A percentile compares a stretch with the other conserved stretches of the same genome.
phyloP scores from a whole-genome alignment of 768 basidiomycete genomes.

The Asterophora lycoperdoides region DNA sequence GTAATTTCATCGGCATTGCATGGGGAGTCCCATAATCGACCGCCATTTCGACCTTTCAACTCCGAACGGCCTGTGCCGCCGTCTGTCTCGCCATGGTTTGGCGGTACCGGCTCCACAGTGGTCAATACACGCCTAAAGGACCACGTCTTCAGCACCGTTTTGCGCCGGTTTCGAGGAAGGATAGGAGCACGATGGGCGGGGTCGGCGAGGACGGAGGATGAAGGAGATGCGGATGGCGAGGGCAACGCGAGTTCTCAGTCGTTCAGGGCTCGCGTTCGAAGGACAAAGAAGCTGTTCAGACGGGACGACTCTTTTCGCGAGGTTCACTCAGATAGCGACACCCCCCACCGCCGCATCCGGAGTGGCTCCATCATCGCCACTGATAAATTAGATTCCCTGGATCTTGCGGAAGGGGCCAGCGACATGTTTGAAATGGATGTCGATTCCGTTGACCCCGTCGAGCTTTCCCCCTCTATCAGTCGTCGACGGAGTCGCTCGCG shows the following conservation, averaged over 20 bases:
- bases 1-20: slow-evolving; percentile 21
- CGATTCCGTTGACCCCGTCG: slow-evolving; percentile 19
- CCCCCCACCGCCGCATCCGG: slow-evolving; percentile 55
- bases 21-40: slow-evolving; percentile 29
- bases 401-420: slow-evolving; percentile 25
- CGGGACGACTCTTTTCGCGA: slow-evolving; percentile 36
- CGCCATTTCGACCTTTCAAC: slow-evolving; percentile 35
- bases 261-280: slow-evolving; percentile 27
- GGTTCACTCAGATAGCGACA: slow-evolving; percentile 33
- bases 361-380: slow-evolving; percentile 50
- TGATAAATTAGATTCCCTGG: slow-evolving; percentile 31
- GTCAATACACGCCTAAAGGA: slow-evolving; percentile 95
- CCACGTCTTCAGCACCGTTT: slow-evolving; percentile 88
- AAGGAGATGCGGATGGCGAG: slow-evolving; percentile 47
- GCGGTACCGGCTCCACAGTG: slow-evolving; percentile 87
- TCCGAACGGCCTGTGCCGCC: slow-evolving; percentile 36
- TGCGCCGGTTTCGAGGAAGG: slow-evolving; percentile 66
- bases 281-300: slow-evolving; percentile 35
- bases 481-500: slow-evolving; percentile 45
- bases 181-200: slow-evolving; percentile 35
- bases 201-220: slow-evolving; percentile 48
- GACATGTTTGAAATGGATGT: slow-evolving; percentile 44
- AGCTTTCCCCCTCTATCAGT: slow-evolving; percentile 29
- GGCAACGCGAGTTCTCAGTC: slow-evolving; percentile 22
- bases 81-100: slow-evolving; percentile 57